Percentiles rank a stretch among this genome's conserved stretches.
These are phyloP conservation scores for Aspergillus ruber DNA, from an alignment of 2,329 filamentous ascomycete species.

Conservation along the genomic window DNA sequence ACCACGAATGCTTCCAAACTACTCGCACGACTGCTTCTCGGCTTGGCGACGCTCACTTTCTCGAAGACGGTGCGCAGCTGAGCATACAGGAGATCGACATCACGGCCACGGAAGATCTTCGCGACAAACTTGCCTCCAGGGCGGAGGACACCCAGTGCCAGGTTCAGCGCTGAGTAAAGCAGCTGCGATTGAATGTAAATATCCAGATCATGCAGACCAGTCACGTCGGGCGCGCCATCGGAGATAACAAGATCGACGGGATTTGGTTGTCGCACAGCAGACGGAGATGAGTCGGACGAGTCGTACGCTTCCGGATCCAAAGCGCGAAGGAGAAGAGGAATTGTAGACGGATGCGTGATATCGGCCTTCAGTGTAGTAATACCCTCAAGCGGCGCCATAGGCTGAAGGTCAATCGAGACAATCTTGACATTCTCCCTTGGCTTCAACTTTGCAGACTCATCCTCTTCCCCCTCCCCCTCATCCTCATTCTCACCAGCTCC, in stretches of 20 bases:
- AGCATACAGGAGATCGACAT: slow-evolving; percentile 91
- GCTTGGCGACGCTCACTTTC: slow-evolving; percentile 84
- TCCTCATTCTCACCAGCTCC: slow-evolving; percentile 1
- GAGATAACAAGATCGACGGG: slow-evolving; percentile 91
- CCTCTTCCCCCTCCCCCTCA: slow-evolving; percentile 24
- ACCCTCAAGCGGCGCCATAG: slow-evolving; percentile 87
- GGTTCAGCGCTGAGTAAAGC: slow-evolving; percentile 86
- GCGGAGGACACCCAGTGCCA: slow-evolving; percentile 84
- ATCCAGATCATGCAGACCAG: slow-evolving; percentile 91
- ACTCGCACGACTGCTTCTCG: slow-evolving; percentile 86
- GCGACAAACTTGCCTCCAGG: slow-evolving; percentile 95
- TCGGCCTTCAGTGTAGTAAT: slow-evolving; percentile 90
- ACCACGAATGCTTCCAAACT: slow-evolving; percentile 97
- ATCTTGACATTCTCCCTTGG: slow-evolving; percentile 76
- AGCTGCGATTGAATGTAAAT: slow-evolving; percentile 97
- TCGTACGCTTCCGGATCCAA: slow-evolving; percentile 65
- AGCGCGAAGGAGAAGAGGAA: slow-evolving; percentile 78
- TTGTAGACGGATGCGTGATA: slow-evolving; percentile 93
- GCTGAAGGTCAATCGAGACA: slow-evolving; percentile 90
- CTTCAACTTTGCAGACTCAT: slow-evolving; percentile 25
- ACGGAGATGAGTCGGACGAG: slow-evolving; percentile 26
- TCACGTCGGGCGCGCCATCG: slow-evolving; percentile 93
- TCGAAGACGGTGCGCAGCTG: slow-evolving; percentile 90
- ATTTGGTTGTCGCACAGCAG: slow-evolving; percentile 54
- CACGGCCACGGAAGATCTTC: slow-evolving; percentile 91